Conservation (phyloP, 2,329 filamentous ascomycete genomes). For the Diplodia intermedia region DNA sequence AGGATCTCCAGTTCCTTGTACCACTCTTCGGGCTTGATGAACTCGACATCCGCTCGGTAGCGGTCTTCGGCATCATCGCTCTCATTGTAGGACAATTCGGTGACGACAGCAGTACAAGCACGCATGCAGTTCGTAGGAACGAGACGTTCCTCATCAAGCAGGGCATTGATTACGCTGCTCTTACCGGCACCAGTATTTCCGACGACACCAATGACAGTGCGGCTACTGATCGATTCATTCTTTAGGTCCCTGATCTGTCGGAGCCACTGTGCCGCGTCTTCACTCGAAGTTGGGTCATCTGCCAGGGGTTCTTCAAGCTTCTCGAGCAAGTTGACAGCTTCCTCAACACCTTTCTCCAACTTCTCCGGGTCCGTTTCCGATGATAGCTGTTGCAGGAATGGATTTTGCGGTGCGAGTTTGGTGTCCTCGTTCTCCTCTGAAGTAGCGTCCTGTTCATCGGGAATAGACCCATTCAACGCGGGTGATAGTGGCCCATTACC, state of each 20-base stretch:
- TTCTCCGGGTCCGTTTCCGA: constrained; percentile 43
- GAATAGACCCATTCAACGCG: not conserved
- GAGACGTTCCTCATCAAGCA: constrained; percentile 67
- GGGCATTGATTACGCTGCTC: constrained; percentile 67
- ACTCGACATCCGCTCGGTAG: constrained; percentile 66
- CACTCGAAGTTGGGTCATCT: constrained; percentile 34
- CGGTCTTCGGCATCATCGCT: constrained; percentile 46
- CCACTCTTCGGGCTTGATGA: constrained; percentile 62
- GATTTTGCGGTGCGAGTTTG: constrained; percentile 11
- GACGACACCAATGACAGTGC: constrained; percentile 64
- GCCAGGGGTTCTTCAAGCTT: constrained; percentile 45
- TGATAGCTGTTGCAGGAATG: constrained; percentile 44
- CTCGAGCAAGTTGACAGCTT: constrained; percentile 48
- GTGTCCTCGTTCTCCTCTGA: not conserved
- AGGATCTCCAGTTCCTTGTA: constrained; percentile 58
- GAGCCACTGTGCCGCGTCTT: constrained; percentile 52
- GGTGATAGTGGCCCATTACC: not conserved
- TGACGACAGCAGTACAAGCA: constrained; percentile 68
- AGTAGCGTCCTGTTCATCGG: not conserved
- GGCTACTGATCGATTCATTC: constrained; percentile 49
- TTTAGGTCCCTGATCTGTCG: constrained; percentile 52
- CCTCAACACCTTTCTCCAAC: constrained; percentile 51
- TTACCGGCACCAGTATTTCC: constrained; percentile 70
- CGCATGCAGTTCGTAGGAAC: constrained; percentile 65
- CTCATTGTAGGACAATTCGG: constrained; percentile 65